A percentile compares a stretch with the other conserved stretches of the same genome.
phyloP scores from a whole-genome alignment of 2,329 filamentous ascomycete genomes.

The Diaporthe humulicola region DNA sequence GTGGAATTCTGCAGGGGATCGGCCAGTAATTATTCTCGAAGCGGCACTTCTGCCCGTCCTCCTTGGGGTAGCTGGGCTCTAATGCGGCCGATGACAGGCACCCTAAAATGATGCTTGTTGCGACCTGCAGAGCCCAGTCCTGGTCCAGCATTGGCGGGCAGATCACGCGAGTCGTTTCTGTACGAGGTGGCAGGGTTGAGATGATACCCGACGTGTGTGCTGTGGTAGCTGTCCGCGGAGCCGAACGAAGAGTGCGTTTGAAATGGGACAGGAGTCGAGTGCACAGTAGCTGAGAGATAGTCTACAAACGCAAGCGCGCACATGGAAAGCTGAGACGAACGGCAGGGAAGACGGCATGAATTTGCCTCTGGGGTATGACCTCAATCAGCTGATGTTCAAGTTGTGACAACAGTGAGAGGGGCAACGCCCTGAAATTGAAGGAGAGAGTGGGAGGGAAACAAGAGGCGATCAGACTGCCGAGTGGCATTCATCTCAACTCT shows the following conservation, averaged over 20 bases:
- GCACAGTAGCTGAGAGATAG: no score
- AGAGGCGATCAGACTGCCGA: constrained; percentile 26
- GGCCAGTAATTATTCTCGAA: constrained; percentile 29
- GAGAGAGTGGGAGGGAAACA: background rate
- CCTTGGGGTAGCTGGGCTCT: background rate
- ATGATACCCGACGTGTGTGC: background rate
- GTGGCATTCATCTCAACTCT: constrained; percentile 18
- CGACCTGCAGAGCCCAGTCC: constrained; percentile 9
- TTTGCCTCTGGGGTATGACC: constrained; percentile 22
- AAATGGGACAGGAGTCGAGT: background rate
- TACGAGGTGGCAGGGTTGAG: background rate
- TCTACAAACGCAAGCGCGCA: background rate
- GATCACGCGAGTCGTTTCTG: constrained; percentile 7
- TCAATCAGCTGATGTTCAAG: constrained; percentile 25
- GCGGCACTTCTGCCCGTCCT: constrained; percentile 15
- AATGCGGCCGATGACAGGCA: constrained; percentile 27
- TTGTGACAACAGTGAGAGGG: background rate
- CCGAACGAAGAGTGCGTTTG: background rate
- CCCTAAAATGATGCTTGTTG: constrained; percentile 34
- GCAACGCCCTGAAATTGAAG: background rate
- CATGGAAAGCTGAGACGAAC: constrained; percentile 23
- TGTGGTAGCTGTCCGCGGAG: background rate
- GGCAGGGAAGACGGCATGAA: constrained; percentile 25
- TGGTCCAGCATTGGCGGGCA: background rate
- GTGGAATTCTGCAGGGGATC: constrained; percentile 2